phyloP scores from a whole-genome alignment of 306 rosid genomes.

The Notholithocarpus densiflorus region DNA sequence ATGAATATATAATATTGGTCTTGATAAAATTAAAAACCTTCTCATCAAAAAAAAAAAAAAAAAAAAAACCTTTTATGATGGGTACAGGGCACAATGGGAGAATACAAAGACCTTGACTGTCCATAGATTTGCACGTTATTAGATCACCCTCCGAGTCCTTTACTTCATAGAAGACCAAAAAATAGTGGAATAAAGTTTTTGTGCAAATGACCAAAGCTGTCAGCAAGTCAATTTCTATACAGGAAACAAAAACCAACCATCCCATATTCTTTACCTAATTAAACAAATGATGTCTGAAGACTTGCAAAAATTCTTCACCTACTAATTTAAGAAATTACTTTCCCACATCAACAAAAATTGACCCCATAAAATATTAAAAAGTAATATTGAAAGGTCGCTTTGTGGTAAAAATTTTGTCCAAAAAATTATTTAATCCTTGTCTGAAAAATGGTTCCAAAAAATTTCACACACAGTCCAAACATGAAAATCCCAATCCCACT shows the following conservation, averaged over 20 bases:
- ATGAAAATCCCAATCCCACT: slow-evolving; percentile 2
- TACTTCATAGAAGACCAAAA: too few species aligned
- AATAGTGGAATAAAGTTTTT: too few species aligned
- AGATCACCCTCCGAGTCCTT: too few species aligned
- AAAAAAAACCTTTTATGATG: too few species aligned
- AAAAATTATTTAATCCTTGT: not conserved
- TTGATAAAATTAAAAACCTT: too few species aligned
- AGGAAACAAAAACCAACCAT: not conserved
- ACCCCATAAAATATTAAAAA: slow-evolving; percentile 4
- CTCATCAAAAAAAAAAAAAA: too few species aligned
- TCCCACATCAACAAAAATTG: slow-evolving; percentile 28
- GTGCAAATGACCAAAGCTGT: not conserved
- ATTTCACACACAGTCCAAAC: not conserved
- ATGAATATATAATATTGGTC: too few species aligned
- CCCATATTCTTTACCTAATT: slow-evolving; percentile 25
- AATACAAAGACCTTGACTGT: too few species aligned
- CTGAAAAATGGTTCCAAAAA: slow-evolving; percentile 1
- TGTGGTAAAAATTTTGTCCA: not conserved
- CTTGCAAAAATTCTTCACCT: slow-evolving; percentile 30
- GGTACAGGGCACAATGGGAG: too few species aligned
- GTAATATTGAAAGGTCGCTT: not conserved
- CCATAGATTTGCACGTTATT: too few species aligned
- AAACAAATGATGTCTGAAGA: slow-evolving; percentile 17
- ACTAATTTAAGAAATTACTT: slow-evolving; percentile 29
- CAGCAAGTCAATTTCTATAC: not conserved